Conservation (phyloP, 2,329 filamentous ascomycete genomes). For the Trichoderma brevicompactum region DNA sequence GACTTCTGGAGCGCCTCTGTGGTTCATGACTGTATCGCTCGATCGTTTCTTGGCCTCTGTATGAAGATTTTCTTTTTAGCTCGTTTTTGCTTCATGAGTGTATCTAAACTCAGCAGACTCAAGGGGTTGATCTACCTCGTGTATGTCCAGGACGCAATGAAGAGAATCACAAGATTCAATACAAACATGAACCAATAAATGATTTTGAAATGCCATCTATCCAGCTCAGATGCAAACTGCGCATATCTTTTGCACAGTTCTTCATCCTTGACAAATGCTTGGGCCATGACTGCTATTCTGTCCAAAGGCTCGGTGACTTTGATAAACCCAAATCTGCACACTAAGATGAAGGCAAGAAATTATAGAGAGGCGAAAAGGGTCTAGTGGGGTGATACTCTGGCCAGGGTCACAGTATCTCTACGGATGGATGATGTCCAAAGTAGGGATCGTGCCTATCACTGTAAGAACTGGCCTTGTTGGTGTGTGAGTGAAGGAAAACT, state of each 20-base stretch:
- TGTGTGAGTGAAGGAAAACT: background rate
- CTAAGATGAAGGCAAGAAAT: no score
- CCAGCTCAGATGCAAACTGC: conserved; percentile 50
- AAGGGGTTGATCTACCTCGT: conserved; percentile 39
- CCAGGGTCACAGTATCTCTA: background rate
- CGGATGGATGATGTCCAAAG: background rate
- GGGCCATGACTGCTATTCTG: background rate
- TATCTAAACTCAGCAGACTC: background rate
- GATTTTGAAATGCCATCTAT: conserved; percentile 48
- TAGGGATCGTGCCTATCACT: background rate
- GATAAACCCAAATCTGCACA: no score
- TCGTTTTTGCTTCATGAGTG: background rate
- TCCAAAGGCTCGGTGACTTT: no score
- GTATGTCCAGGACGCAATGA: conserved; percentile 49
- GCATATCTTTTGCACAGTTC: conserved; percentile 48
- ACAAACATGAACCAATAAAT: conserved; percentile 55
- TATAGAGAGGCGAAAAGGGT: background rate
- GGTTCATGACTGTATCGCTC: conserved; percentile 43
- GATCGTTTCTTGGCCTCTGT: conserved; percentile 44
- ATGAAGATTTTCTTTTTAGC: conserved; percentile 9
- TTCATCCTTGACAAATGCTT: conserved; percentile 6
- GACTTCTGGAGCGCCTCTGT: conserved; percentile 42
- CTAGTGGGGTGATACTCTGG: background rate
- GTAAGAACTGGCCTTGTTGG: background rate
- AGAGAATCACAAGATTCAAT: conserved; percentile 50